These are phyloP conservation scores for Neurospora hispaniola DNA, from an alignment of 495 filamentous ascomycete species.

Conservation along the genomic window DNA sequence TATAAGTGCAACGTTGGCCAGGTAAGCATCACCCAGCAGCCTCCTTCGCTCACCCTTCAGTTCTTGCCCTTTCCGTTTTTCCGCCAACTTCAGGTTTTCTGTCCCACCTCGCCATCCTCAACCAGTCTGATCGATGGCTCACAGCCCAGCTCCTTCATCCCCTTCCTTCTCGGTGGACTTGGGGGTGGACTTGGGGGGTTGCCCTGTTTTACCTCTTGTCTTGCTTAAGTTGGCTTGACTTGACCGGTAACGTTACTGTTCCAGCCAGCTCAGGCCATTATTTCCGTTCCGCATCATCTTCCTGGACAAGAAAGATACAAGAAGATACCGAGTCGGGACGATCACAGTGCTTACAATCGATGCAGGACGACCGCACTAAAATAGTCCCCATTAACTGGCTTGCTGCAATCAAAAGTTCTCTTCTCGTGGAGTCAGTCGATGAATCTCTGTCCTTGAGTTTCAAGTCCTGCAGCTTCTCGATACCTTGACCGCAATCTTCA, in stretches of 20 bases:
- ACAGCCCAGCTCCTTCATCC: background rate
- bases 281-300: background rate
- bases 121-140: background rate
- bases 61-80: background rate
- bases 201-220: background rate
- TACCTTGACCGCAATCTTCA: background rate
- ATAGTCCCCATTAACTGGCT: background rate
- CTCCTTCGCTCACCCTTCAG: background rate
- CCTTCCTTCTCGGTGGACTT: background rate
- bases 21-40: background rate
- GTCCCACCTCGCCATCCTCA: background rate
- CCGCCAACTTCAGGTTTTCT: background rate
- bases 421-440: background rate
- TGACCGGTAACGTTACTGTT: background rate
- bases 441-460: background rate
- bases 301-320: background rate
- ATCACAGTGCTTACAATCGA: constrained; percentile 1
- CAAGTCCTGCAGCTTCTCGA: background rate
- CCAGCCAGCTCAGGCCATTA: background rate
- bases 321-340: background rate
- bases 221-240: background rate
- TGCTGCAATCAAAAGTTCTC: background rate
- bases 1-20: background rate
- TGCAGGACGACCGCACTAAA: background rate
- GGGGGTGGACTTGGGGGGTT: background rate